Evolutionary conservation across 2,329 filamentous ascomycete species (phyloP).

Genomic region (Pleoardoris graminearum): DNA sequence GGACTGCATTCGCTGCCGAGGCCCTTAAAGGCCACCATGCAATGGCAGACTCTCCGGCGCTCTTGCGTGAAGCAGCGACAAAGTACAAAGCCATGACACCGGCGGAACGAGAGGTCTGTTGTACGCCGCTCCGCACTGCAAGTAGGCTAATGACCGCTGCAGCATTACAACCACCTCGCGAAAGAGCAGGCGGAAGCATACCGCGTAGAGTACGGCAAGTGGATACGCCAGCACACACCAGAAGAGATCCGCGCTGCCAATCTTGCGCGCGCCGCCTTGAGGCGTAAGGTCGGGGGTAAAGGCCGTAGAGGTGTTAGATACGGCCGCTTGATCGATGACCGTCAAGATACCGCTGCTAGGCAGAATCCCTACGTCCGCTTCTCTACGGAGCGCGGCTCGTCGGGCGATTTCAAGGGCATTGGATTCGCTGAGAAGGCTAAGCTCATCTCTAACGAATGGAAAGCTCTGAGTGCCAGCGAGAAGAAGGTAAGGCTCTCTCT

Average conservation of each 20-base stretch:
- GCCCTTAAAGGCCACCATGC: not conserved
- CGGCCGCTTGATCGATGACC: conserved; percentile 56
- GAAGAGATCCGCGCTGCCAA: conserved; percentile 64
- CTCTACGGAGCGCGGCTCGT: conserved; percentile 47
- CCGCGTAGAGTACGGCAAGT: conserved; percentile 53
- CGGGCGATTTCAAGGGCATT: conserved; percentile 58
- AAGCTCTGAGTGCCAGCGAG: conserved; percentile 49
- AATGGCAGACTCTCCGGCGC: not conserved
- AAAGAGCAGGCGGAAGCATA: conserved; percentile 52
- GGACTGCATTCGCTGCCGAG: conserved; percentile 34
- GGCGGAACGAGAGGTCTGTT: conserved; percentile 42
- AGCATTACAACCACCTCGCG: conserved; percentile 60
- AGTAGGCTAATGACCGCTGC: conserved; percentile 12
- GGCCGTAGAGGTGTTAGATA: conserved; percentile 17
- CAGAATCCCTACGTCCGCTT: conserved; percentile 50
- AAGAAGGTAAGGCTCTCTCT: conserved; percentile 49
- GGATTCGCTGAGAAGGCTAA: conserved; percentile 43
- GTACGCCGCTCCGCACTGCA: not conserved
- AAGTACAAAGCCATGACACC: conserved; percentile 36
- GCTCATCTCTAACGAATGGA: conserved; percentile 54
- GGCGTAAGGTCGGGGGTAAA: conserved; percentile 19
- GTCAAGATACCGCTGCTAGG: conserved; percentile 40
- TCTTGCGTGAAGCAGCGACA: conserved; percentile 5
- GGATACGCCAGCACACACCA: conserved; percentile 59
- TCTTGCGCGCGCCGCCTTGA: conserved; percentile 53